These are phyloP conservation scores for Coelastrella sp. DNA, from an alignment of 139 green algal genomes.

Conservation along the genomic window DNA sequence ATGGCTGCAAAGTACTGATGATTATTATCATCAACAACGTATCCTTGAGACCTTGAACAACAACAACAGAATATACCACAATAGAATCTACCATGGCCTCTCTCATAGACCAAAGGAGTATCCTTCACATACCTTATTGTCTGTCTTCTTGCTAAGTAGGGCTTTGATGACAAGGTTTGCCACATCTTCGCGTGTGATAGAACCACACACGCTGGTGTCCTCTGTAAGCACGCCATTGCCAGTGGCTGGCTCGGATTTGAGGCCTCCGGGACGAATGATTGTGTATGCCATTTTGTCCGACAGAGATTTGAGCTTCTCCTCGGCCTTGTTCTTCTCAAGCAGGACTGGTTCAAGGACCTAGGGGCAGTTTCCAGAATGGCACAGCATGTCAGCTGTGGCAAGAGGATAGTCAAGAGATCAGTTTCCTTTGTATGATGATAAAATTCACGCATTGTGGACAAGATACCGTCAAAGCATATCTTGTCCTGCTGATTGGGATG, in stretches of 20 bases:
- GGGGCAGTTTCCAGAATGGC: background rate
- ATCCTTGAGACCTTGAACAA: background rate
- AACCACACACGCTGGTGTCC: slow-evolving; percentile 79
- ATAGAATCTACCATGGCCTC: background rate
- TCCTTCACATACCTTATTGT: slow-evolving; percentile 69
- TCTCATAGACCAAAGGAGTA: too few species aligned
- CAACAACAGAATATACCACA: background rate
- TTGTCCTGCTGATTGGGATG: too few species aligned
- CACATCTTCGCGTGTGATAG: slow-evolving; percentile 91
- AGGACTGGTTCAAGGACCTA: slow-evolving; percentile 93
- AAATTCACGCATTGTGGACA: too few species aligned
- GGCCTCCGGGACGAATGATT: slow-evolving; percentile 95
- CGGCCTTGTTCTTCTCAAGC: slow-evolving; percentile 97
- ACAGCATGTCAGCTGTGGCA: background rate
- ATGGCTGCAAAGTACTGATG: background rate
- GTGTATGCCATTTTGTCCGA: slow-evolving; percentile 82
- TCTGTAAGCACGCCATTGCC: slow-evolving; percentile 69
- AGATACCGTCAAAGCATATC: too few species aligned
- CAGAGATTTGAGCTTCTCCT: slow-evolving; percentile 80
- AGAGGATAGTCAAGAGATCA: too few species aligned
- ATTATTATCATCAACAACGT: background rate
- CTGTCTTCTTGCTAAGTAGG: slow-evolving; percentile 80
- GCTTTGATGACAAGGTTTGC: slow-evolving; percentile 83
- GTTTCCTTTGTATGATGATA: too few species aligned
- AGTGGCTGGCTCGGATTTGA: slow-evolving; percentile 89